Evolutionary conservation across 805 yeast species (phyloP).

Genomic region (Pichia manshurica): DNA sequence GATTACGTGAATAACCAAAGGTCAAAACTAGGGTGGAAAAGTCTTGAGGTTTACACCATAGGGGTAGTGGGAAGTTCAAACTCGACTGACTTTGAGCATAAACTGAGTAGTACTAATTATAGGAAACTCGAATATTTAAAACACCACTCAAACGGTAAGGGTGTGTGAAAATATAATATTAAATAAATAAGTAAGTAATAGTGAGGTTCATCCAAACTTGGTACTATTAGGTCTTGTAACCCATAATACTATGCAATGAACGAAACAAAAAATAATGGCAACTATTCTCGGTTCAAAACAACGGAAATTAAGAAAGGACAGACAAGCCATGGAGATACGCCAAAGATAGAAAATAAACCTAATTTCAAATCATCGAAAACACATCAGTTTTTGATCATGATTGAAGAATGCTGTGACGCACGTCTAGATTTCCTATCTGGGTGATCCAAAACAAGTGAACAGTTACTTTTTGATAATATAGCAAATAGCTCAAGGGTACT

Average conservation of each 20-base stretch:
- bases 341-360: neutral
- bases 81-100: slow-evolving; percentile 48
- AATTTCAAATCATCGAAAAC: neutral
- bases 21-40: slow-evolving; percentile 45
- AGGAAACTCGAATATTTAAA: slow-evolving; percentile 39
- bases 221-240: too few species aligned
- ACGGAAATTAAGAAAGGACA: neutral
- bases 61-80: slow-evolving; percentile 58
- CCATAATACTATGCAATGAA: too few species aligned
- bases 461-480: slow-evolving; percentile 24
- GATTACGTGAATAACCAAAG: slow-evolving; percentile 64
- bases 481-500: slow-evolving; percentile 50
- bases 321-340: neutral
- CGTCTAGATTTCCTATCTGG: slow-evolving; percentile 72
- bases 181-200: neutral
- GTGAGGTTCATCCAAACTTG: too few species aligned
- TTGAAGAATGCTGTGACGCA: slow-evolving; percentile 49
- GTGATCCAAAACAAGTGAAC: slow-evolving; percentile 72
- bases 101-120: slow-evolving; percentile 79
- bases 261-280: too few species aligned
- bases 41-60: slow-evolving; percentile 47
- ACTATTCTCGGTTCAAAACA: too few species aligned
- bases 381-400: slow-evolving; percentile 42
- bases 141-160: neutral
- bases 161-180: neutral